These are phyloP conservation scores for Suhomyces kilbournensis DNA, from an alignment of 805 yeast genomes.

Conservation along the genomic window DNA sequence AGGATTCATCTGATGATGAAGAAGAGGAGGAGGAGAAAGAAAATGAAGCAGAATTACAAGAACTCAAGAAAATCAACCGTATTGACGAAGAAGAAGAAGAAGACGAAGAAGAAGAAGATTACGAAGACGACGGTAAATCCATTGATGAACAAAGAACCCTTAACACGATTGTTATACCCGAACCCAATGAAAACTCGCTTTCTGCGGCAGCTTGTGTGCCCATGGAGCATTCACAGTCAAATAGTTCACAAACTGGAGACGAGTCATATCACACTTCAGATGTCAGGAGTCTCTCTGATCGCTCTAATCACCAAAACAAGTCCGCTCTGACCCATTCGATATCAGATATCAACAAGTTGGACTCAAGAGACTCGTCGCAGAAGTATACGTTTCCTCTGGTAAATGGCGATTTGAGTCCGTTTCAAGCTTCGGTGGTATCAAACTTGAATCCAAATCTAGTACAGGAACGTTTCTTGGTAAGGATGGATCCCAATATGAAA, in stretches of 20 bases:
- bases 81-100: background rate
- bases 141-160: background rate
- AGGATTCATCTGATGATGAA: background rate
- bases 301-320: background rate
- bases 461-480: slow-evolving; percentile 12
- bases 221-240: background rate
- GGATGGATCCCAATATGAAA: slow-evolving; percentile 9
- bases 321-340: background rate
- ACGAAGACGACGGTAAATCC: background rate
- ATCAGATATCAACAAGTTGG: background rate
- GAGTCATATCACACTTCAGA: background rate
- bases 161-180: background rate
- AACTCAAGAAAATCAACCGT: background rate
- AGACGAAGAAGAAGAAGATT: background rate
- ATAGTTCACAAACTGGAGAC: background rate
- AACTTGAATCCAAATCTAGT: slow-evolving; percentile 22
- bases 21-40: background rate
- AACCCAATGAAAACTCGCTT: background rate
- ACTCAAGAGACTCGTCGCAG: background rate
- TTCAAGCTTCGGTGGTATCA: slow-evolving; percentile 29
- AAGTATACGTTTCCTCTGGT: background rate
- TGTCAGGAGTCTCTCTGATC: background rate
- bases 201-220: background rate
- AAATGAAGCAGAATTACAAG: background rate
- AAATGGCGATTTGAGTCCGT: slow-evolving; percentile 9